Conservation (phyloP, 2,329 filamentous ascomycete genomes). For the Grosmannia serpens region DNA sequence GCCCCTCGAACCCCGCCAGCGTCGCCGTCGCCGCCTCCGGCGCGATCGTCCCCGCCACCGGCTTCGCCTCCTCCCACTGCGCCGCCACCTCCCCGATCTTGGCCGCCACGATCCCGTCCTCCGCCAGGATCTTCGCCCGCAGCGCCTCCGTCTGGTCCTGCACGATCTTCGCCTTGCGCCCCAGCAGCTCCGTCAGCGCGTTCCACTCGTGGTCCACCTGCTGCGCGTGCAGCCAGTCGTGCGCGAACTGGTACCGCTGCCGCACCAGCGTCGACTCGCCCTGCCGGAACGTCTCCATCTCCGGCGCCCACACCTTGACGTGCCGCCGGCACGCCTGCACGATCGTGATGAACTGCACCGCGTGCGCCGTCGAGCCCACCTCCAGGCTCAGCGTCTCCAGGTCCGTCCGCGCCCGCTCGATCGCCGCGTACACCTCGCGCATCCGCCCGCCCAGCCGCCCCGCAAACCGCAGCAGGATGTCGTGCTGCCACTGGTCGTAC, state of each 20-base stretch:
- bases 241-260: conserved; percentile 86
- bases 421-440: conserved; percentile 82
- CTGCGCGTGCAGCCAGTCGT: conserved; percentile 90
- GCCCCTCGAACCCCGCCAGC: conserved; percentile 69
- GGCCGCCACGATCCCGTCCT: conserved; percentile 82
- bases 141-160: conserved; percentile 93
- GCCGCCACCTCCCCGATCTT: conserved; percentile 75
- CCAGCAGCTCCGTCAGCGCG: conserved; percentile 80
- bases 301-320: conserved; percentile 86
- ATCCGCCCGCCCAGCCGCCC: conserved; percentile 78
- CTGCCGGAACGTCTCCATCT: conserved; percentile 91
- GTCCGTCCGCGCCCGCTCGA: conserved; percentile 81
- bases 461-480: conserved; percentile 90
- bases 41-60: conserved; percentile 85
- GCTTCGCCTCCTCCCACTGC: conserved; percentile 95
- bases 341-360: conserved; percentile 95
- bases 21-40: conserved; percentile 80
- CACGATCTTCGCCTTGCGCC: conserved; percentile 87
- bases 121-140: conserved; percentile 84
- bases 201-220: conserved; percentile 96
- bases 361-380: conserved; percentile 88
- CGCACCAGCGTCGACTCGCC: conserved; percentile 85
- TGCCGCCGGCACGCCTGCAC: conserved; percentile 94
- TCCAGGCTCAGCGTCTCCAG: conserved; percentile 88
- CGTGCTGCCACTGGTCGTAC: conserved; percentile 99